Evolutionary conservation across 129 eudicot genomes (phyloP), one percentile per base, ranked within the genome.

Genomic region (Silybum marianum): DNA sequence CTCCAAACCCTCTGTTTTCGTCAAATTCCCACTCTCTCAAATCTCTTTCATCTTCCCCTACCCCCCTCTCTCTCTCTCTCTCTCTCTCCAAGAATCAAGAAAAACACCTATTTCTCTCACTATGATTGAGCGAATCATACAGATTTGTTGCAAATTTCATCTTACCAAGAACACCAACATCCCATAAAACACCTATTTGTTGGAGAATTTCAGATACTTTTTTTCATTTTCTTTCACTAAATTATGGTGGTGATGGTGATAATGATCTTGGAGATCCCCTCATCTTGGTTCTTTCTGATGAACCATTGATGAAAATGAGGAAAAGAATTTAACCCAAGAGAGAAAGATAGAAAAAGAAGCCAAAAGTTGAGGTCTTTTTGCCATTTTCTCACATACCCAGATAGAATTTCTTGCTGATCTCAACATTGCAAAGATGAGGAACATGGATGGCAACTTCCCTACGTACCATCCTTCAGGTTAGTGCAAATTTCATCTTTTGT

Each of bases 391-490:
- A 36, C 81, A 72, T 34, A 82, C 89, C 80, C 80, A 19, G 60
- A 42, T 40, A 18, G 9, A 48, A 40, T 84, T 85, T 74, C 82
- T 77, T 84, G 65, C 72, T 65, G 32, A 32, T 40, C 12, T 69
- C 73, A 75, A 82, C 63, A 71, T 77, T 80, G 82, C 80, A 62
- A 84, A 85, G 74, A 96, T 96, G 99, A 96, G 99, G 86, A 93
- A 85, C 98, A 96, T 87, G 99, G 99, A 48, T 96, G 99, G 99
- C 95, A 96, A 83, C 99, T 93, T 78, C 99, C 99, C 36, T n/a
- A n/a, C n/a, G n/a, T 96, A 96, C 74, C 99, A 96, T 76, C 99
- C 98, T 96, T 26, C 99, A 96, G 95, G 99, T 96, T 32, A 22
- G 23, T 71, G 8, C 12, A 44, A 51, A 2, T 11, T 67, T 67